Base-by-base conservation (phyloP, 306 rosid genomes). In the Senna tora region DNA sequence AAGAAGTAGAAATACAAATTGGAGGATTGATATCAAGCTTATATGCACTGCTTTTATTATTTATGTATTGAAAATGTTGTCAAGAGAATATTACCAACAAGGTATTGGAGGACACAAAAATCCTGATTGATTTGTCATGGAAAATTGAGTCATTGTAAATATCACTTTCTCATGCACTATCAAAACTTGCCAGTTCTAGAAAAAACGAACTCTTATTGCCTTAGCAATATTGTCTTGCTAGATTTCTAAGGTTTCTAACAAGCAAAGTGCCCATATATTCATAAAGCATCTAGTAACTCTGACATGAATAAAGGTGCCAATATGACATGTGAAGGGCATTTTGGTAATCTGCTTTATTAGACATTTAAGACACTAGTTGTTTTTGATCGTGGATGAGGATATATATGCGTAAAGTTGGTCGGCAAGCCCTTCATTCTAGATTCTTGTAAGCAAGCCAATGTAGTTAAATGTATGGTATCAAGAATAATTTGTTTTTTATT, bases 151-250 rank as follows among this genome's bases (percentile, higher is more conserved):
- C 62, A 42, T 45, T 28, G 22, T 21, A 43, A 34, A 20, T 30
- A 22, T 69, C 49, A 43, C 62, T 65, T 81, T 67, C 65, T 45
- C 65, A 49, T 63, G 67, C 88, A 76, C 65, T 82, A 80, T 76
- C 75, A 80, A 59, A 30, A 28, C 71, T 75, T 66, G 66, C 75
- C 66, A 34, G 41, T 72, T 76, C 25, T 65, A 39, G 84, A 22
- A 77, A 71, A 65, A 63, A 16, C 33, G 25, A 56, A 28, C 60
- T 80, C 21, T 3, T 3, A 60, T 64, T 16, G 55, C 77, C 51
- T 63, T 50, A 41, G 72, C 61, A 17, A 50, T 41, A 49, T 46
- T 73, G 77, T 84, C 69, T 80, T 7, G 55, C 78, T 69, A 41
- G 30, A 78, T 56, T 38, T 75, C 62, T 56, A 72, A 45, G 61